These are phyloP conservation scores for Blastocystis sp. DNA, from an alignment of 352 stramenopile species.

Conservation along the genomic window DNA sequence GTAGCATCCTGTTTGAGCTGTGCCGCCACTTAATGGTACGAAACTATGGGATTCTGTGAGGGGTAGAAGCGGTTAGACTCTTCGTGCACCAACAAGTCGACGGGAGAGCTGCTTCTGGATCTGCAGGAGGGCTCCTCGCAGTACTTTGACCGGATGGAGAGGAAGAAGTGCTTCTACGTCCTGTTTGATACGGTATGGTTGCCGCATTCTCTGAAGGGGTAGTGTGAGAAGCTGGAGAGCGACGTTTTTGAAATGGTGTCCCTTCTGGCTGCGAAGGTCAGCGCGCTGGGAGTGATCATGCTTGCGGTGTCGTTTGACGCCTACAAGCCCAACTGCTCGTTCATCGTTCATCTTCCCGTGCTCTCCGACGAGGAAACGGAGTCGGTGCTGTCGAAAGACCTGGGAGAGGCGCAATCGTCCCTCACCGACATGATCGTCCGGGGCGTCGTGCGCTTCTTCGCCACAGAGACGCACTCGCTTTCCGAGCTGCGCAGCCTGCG, in stretches of 20 bases:
- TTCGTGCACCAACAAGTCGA: not conserved
- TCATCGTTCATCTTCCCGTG: slow-evolving; percentile 48
- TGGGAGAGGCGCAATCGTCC: not conserved
- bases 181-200: slow-evolving; percentile 21
- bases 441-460: slow-evolving; percentile 28
- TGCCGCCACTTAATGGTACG: not conserved
- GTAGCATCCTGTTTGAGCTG: slow-evolving; percentile 26
- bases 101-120: slow-evolving; percentile 30
- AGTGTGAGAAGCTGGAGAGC: slow-evolving; percentile 37
- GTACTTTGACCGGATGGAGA: slow-evolving; percentile 9
- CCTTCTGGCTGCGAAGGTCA: slow-evolving; percentile 5
- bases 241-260: slow-evolving; percentile 17
- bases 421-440: not conserved
- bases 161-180: slow-evolving; percentile 14
- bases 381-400: not conserved
- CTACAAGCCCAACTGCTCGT: slow-evolving; percentile 11
- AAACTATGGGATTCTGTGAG: not conserved
- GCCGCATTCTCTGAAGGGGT: not conserved
- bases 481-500: slow-evolving; percentile 43
- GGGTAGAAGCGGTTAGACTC: slow-evolving; percentile 8
- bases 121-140: slow-evolving; percentile 11
- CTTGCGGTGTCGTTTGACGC: slow-evolving; percentile 38
- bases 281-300: slow-evolving; percentile 27
- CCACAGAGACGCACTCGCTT: slow-evolving; percentile 49
- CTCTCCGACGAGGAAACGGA: not conserved